Conservation (phyloP, 495 filamentous ascomycete genomes). For the Penicillium argentinense region DNA sequence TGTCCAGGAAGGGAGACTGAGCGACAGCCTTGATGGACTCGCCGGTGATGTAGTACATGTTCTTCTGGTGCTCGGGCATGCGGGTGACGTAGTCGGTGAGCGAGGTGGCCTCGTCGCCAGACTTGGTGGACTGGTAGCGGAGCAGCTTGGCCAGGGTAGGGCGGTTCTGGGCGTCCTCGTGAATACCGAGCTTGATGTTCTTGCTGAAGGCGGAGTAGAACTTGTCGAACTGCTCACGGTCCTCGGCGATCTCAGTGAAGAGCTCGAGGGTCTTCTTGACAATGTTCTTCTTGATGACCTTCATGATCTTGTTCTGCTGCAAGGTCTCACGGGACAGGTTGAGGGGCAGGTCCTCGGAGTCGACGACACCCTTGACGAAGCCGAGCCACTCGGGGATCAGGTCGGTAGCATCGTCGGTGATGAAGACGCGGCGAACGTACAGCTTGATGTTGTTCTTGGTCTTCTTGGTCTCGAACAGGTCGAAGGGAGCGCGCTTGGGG, state of each 20-base stretch:
- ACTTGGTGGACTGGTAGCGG: conserved; percentile 98
- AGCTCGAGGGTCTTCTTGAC: conserved; percentile 99
- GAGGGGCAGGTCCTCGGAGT: conserved; percentile 97
- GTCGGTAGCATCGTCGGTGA: conserved; percentile 98
- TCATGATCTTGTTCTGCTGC: conserved; percentile 99
- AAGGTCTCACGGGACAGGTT: conserved; percentile 99
- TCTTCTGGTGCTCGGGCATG: conserved; percentile 99
- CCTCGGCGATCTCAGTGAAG: conserved; percentile 97
- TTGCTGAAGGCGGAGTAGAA: conserved; percentile 99
- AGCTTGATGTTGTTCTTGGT: conserved; percentile 99
- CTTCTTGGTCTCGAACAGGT: conserved; percentile 99
- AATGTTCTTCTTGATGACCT: conserved; percentile 99
- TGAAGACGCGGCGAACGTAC: conserved; percentile 99
- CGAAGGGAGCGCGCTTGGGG: conserved; percentile 98
- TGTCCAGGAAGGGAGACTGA: conserved; percentile 98
- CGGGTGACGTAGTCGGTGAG: conserved; percentile 95
- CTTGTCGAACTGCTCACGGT: conserved; percentile 99
- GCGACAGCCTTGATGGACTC: conserved; percentile 97
- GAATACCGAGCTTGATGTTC: conserved; percentile 99
- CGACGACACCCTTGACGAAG: conserved; percentile 99
- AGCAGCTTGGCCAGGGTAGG: conserved; percentile 92
- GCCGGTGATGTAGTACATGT: conserved; percentile 99
- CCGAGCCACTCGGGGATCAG: conserved; percentile 99
- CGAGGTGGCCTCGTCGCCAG: conserved; percentile 92
- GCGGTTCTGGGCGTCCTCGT: conserved; percentile 99